Conservation (phyloP, 441 rosid genomes). For the Adansonia rubrostipa region DNA sequence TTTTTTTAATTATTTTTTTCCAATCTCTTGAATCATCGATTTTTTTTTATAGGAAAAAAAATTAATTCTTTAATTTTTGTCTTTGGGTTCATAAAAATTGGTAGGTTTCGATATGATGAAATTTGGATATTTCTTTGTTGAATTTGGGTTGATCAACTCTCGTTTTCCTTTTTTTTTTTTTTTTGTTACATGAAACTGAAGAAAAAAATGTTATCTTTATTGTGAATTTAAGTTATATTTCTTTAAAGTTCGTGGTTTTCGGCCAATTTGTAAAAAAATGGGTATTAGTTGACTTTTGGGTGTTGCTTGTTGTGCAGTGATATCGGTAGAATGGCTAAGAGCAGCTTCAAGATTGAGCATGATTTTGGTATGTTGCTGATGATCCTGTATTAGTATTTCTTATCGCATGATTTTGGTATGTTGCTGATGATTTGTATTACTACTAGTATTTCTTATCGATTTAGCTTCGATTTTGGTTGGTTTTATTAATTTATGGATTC, state of each 20-base stretch:
- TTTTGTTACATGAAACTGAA: no score
- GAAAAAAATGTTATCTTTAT: no score
- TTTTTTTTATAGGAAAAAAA: background rate
- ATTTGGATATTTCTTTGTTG: background rate
- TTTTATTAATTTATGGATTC: slow-evolving; percentile 16
- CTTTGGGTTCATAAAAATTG: background rate
- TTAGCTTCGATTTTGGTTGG: background rate
- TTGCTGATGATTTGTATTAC: no score
- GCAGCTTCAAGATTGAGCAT: slow-evolving; percentile 76
- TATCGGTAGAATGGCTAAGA: slow-evolving; percentile 51
- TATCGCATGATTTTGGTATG: background rate
- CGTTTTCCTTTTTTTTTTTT: no score
- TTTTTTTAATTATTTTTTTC: no score
- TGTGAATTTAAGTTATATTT: no score
- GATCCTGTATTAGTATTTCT: background rate
- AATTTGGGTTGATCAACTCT: background rate
- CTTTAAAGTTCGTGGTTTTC: background rate
- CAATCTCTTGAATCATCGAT: background rate
- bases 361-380: slow-evolving; percentile 57
- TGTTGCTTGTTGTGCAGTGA: slow-evolving; percentile 20
- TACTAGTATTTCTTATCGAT: background rate
- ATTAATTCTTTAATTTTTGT: background rate
- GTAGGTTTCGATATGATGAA: background rate
- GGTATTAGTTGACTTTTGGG: background rate
- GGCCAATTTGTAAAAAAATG: background rate